Conservation (phyloP, 116 monocot species). For the Posidonia oceanica region DNA sequence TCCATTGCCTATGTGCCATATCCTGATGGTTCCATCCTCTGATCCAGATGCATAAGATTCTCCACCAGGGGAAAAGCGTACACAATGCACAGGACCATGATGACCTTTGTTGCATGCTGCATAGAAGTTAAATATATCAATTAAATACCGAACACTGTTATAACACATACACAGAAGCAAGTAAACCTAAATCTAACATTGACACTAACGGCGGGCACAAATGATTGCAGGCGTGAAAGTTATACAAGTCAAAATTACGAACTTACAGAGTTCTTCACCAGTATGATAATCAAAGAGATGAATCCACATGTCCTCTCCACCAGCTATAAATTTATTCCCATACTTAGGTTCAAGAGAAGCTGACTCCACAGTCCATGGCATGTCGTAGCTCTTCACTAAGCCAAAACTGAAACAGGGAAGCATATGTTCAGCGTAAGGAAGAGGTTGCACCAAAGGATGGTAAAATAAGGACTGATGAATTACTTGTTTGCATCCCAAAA, state of each 20-base stretch:
- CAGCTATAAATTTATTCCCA: slow-evolving; percentile 70
- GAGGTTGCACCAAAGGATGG: neutral
- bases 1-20: slow-evolving; percentile 49
- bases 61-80: slow-evolving; percentile 71
- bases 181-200: neutral
- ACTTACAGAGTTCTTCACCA: slow-evolving; percentile 48
- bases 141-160: no score
- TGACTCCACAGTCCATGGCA: slow-evolving; percentile 78
- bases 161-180: neutral
- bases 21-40: slow-evolving; percentile 87
- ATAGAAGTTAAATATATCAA: neutral
- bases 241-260: neutral
- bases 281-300: slow-evolving; percentile 65
- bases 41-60: slow-evolving; percentile 88
- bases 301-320: slow-evolving; percentile 97
- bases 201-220: no score
- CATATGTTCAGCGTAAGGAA: neutral
- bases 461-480: slow-evolving; percentile 7
- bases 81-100: slow-evolving; percentile 83
- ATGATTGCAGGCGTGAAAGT: neutral
- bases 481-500: slow-evolving; percentile 99
- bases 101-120: slow-evolving; percentile 93
- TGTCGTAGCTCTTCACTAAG: slow-evolving; percentile 65
- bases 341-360: slow-evolving; percentile 73
- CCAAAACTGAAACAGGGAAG: slow-evolving; percentile 42